phyloP scores from a whole-genome alignment of 805 yeast species.

The Pichia phayaonensis region DNA sequence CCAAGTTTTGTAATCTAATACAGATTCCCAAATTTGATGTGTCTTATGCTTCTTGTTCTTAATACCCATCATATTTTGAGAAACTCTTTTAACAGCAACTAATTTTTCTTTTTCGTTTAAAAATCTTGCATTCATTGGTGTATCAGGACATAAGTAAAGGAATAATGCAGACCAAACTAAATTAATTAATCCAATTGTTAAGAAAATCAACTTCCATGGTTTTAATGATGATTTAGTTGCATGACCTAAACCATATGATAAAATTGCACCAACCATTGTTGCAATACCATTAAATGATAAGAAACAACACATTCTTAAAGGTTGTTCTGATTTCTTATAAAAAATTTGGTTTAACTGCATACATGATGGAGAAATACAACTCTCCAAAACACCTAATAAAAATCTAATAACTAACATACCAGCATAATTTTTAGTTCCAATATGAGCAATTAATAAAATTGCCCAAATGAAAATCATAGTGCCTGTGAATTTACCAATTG shows the following conservation, averaged over 20 bases:
- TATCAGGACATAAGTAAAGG: constrained; percentile 1
- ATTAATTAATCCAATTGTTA: constrained; percentile 28
- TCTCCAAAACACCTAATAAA: constrained; percentile 36
- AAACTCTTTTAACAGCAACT: constrained; percentile 19
- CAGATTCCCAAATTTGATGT: constrained; percentile 48
- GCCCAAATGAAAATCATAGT: constrained; percentile 56
- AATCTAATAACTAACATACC: constrained; percentile 39
- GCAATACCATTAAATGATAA: constrained; percentile 14
- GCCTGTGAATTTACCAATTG: constrained; percentile 46
- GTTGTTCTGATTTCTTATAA: neutral
- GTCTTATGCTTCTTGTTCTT: constrained; percentile 30
- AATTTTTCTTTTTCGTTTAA: neutral
- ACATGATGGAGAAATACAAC: constrained; percentile 15
- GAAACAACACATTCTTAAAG: neutral
- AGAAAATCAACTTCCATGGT: constrained; percentile 5
- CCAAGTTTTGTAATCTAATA: constrained; percentile 31
- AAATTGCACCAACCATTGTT: constrained; percentile 7
- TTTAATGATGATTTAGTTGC: neutral
- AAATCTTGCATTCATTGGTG: constrained; percentile 3
- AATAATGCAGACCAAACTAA: constrained; percentile 20
- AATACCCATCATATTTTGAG: constrained; percentile 29
- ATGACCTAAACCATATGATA: neutral
- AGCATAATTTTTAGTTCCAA: constrained; percentile 15
- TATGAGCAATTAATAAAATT: constrained; percentile 42
- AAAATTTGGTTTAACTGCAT: neutral